Conservation (phyloP, 495 filamentous ascomycete species). For the Penicillium bialowiezense region DNA sequence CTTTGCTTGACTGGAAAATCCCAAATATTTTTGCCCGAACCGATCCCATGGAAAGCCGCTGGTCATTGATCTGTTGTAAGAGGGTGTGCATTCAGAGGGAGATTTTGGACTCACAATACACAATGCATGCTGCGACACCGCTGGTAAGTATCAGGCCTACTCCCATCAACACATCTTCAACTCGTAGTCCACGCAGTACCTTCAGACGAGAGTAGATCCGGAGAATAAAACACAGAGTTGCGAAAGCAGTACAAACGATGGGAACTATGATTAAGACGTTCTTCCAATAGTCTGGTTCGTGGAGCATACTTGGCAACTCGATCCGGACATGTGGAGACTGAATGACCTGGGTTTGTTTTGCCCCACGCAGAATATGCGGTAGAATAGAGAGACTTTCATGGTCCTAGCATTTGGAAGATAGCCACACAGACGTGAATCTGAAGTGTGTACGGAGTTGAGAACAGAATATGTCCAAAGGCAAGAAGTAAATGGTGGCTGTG, state of each 20-base stretch:
- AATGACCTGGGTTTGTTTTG: neutral
- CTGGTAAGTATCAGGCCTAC: neutral
- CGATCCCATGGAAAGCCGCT: constrained; percentile 1
- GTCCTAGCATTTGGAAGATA: neutral
- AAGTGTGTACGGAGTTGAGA: too few relatives aligned
- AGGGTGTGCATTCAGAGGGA: neutral
- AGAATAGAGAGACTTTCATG: neutral
- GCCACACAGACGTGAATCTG: too few relatives aligned
- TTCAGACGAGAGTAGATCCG: neutral
- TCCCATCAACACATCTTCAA: constrained; percentile 2
- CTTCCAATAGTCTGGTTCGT: constrained; percentile 13
- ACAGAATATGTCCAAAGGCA: too few relatives aligned
- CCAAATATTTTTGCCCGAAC: neutral
- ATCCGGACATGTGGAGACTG: neutral
- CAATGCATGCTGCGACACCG: neutral
- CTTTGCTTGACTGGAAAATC: neutral
- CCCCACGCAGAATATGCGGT: neutral
- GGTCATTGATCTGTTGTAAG: too few relatives aligned
- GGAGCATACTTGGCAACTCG: neutral
- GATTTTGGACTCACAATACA: neutral
- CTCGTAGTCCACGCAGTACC: neutral
- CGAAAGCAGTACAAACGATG: constrained; percentile 15
- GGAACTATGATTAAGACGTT: constrained; percentile 19
- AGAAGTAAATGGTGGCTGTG: too few relatives aligned
- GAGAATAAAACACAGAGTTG: neutral